phyloP scores from a whole-genome alignment of 176 grass and related monocot species.

The Oryza officinalis region DNA sequence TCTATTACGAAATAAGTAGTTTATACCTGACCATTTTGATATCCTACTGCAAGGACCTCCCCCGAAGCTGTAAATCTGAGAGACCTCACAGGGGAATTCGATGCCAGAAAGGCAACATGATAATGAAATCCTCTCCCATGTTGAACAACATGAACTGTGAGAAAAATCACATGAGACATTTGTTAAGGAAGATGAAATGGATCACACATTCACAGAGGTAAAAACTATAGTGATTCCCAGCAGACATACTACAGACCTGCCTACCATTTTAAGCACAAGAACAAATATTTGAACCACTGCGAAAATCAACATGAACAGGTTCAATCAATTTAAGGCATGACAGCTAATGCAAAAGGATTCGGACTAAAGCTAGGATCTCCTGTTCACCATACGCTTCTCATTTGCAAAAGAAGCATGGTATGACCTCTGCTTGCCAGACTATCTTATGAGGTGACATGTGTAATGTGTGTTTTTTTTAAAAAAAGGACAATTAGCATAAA shows the following conservation, averaged over 20 bases:
- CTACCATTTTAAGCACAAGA: conserved; percentile 4
- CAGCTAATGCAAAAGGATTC: not conserved
- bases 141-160: conserved; percentile 63
- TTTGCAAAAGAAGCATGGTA: not conserved
- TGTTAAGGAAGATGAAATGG: conserved; percentile 31
- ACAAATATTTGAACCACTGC: conserved; percentile 5
- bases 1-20: not conserved
- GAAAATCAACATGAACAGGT: conserved; percentile 16
- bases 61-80: conserved; percentile 62
- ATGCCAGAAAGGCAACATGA: conserved; percentile 64
- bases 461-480: not conserved
- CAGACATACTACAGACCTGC: not conserved
- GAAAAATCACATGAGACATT: conserved; percentile 21
- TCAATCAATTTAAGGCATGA: conserved; percentile 15
- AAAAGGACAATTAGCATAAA: conserved; percentile 2
- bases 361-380: not conserved
- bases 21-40: conserved; percentile 90
- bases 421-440: conserved; percentile 10
- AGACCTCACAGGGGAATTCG: conserved; percentile 50
- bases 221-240: conserved; percentile 28
- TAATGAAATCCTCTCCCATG: conserved; percentile 79
- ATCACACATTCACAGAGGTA: not conserved
- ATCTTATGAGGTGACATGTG: not conserved
- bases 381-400: not conserved
- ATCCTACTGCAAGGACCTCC: conserved; percentile 60